Conservation (phyloP, 106 monocot genomes). For the Dioscorea alata region DNA sequence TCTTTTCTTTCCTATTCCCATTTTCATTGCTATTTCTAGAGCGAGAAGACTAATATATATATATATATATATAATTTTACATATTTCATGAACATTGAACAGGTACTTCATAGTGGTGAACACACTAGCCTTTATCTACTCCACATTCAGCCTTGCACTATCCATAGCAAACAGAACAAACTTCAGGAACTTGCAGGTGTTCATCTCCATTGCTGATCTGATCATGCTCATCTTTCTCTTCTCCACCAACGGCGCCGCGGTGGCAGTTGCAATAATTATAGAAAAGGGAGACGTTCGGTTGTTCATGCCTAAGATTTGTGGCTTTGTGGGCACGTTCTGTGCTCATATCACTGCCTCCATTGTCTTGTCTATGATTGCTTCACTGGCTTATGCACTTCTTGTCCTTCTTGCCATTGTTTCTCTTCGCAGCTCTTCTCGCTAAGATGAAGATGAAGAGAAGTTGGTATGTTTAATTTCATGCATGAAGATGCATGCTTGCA, state of each 20-base stretch:
- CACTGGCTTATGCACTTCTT: neutral
- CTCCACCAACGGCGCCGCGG: constrained; percentile 9
- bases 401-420: neutral
- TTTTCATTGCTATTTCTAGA: too few species aligned
- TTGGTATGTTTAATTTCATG: too few species aligned
- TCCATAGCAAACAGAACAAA: neutral
- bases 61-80: too few species aligned
- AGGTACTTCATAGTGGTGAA: constrained; percentile 26
- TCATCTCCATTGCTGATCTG: neutral
- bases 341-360: neutral
- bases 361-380: constrained; percentile 7
- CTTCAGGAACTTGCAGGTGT: neutral
- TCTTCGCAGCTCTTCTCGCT: too few species aligned
- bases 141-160: neutral
- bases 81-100: neutral
- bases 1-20: too few species aligned
- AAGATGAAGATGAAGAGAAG: too few species aligned
- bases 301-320: neutral
- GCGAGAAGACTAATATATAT: too few species aligned
- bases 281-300: neutral
- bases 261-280: neutral
- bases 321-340: neutral
- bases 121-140: constrained; percentile 1
- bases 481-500: too few species aligned
- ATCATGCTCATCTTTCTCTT: neutral